A percentile compares a stretch with the other conserved stretches of the same genome.
Evolutionary conservation across 306 rosid species (phyloP).

Genomic region (Inga oerstediana): DNA sequence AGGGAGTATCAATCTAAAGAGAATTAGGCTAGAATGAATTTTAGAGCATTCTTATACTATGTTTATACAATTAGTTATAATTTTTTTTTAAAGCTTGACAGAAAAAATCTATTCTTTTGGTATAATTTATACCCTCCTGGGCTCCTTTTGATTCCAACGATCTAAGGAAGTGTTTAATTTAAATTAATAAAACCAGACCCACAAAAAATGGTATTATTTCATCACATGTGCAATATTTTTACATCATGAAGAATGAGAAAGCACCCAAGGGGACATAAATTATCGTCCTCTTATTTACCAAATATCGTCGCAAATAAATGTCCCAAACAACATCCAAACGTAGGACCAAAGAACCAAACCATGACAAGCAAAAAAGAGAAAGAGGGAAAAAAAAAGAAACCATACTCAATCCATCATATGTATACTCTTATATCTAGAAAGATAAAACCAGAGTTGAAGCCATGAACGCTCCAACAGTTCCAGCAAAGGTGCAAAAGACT

Average conservation of each 20-base stretch:
- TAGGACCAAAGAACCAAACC: constrained; percentile 35
- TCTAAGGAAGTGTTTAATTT: not conserved
- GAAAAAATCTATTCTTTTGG: too few relatives aligned
- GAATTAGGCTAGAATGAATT: too few relatives aligned
- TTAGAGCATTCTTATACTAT: too few relatives aligned
- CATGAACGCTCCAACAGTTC: constrained; percentile 61
- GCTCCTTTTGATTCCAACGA: not conserved
- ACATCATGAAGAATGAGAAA: constrained; percentile 21
- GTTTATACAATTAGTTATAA: too few relatives aligned
- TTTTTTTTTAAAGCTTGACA: too few relatives aligned
- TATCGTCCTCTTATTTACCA: constrained; percentile 41
- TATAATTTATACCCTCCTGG: not conserved
- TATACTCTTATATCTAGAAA: constrained; percentile 8
- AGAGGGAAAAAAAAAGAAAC: not conserved
- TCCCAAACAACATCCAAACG: constrained; percentile 44
- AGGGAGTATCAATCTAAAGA: too few relatives aligned
- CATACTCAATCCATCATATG: constrained; percentile 13
- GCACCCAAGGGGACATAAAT: constrained; percentile 34
- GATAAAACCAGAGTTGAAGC: constrained; percentile 54
- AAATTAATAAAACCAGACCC: not conserved
- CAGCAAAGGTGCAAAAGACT: constrained; percentile 41
- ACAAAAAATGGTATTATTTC: constrained; percentile 42
- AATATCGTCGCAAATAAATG: constrained; percentile 44
- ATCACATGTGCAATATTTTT: constrained; percentile 35
- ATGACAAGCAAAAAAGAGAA: not conserved